phyloP scores from a whole-genome alignment of 2,329 filamentous ascomycete species.

The Cytospora leucostoma region DNA sequence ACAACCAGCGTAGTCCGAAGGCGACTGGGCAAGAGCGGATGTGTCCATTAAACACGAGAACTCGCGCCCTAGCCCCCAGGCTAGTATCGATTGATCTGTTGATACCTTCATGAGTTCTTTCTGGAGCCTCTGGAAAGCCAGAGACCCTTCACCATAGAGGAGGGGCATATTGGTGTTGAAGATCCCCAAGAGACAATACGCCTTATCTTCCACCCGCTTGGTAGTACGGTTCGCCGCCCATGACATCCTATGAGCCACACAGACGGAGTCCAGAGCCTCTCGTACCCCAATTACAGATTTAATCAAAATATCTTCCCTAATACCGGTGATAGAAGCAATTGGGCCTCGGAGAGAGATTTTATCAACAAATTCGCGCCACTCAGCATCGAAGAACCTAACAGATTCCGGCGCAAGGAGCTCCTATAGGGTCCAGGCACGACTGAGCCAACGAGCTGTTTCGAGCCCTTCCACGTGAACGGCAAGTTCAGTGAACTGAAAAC shows the following conservation, averaged over 20 bases:
- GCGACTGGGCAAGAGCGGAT: too few species aligned
- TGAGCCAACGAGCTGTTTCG: conserved; percentile 16
- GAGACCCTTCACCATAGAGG: conserved; percentile 35
- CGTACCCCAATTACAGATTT: not conserved
- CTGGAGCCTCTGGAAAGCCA: conserved; percentile 33
- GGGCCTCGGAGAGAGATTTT: conserved; percentile 18
- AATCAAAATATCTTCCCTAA: too few species aligned
- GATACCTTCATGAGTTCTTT: conserved; percentile 30
- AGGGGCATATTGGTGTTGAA: conserved; percentile 35
- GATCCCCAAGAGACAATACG: conserved; percentile 34
- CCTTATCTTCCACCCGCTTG: conserved; percentile 32
- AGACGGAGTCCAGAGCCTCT: not conserved
- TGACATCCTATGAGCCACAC: conserved; percentile 32
- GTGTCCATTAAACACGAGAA: too few species aligned
- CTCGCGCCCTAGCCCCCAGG: conserved; percentile 3
- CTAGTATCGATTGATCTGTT: conserved; percentile 12
- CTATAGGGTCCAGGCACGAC: conserved; percentile 20
- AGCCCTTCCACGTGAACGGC: too few species aligned
- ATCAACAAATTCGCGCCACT: conserved; percentile 4
- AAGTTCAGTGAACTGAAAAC: too few species aligned
- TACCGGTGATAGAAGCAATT: too few species aligned
- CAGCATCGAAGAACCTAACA: conserved; percentile 21
- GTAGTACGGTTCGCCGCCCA: conserved; percentile 33
- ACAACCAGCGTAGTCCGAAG: too few species aligned
- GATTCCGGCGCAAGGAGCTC: conserved; percentile 10